Evolutionary conservation across 176 grass and related monocot species (phyloP), one percentile per base, ranked within the genome.

Genomic region (Rhynchospora tenuis): DNA sequence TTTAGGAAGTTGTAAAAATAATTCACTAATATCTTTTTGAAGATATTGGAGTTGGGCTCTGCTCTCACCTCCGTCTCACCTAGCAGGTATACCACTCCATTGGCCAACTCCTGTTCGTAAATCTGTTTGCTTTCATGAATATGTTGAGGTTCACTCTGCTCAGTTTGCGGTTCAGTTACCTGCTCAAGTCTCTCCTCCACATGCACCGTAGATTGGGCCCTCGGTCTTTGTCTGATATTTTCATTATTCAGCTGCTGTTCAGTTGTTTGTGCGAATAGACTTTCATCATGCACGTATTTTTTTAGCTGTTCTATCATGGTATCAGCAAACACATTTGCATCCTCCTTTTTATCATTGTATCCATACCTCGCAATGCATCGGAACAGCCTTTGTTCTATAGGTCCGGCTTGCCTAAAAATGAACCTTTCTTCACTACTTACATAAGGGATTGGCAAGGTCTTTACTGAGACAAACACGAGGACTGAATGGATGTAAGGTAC

Each of bases 71-170:
- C 94, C 20, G 63, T 84, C 85, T 93, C 89, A 2, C 89, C 94
- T 2, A 97, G 65, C 60, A 97, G 86, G 87, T 90, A 93, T 28
- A 97, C 91, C 48, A 97, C 94, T 11, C 94, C 94, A n/a, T 88
- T 97, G 4, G 89, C 85, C 85, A 90, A 64, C 83, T 97, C 87
- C 22, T 61, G 6, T 86, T 93, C 74, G 43, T 93, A 82, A n/a
- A 91, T 85, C 14, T 71, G 51, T 64, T 73, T 78, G 71, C 89
- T 87, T 51, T 86, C 87, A 83, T 88, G 83, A 85, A 90, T 80
- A 19, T 19, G 23, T 45, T 66, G 1, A 73, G 63, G 45, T 86
- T 82, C 91, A 66, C 86, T 14, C 66, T 87, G 82, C 57, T 81
- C 85, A 64, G 71, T 77, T 89, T 85, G 81, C 81, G 69, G 54